Conservation (phyloP, 331 rosid genomes). For the Phaseolus coccineus region DNA sequence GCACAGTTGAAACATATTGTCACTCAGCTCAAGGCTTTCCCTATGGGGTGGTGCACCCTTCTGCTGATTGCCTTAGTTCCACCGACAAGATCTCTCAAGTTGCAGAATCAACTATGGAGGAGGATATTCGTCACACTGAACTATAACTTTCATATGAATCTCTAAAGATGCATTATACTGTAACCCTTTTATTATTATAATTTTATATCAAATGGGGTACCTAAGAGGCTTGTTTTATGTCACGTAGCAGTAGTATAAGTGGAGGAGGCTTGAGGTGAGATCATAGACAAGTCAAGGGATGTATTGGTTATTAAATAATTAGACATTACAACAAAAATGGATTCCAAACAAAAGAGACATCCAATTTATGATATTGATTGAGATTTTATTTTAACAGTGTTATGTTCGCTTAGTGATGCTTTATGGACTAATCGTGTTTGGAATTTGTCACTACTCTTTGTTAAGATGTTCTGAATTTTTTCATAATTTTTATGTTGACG, state of each 20-base stretch:
- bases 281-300: conserved; percentile 46
- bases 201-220: conserved; percentile 44
- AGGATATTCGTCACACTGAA: conserved; percentile 69
- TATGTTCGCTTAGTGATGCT: conserved; percentile 24
- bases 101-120: conserved; percentile 44
- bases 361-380: conserved; percentile 37
- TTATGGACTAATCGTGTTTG: neutral
- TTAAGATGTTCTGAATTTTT: neutral
- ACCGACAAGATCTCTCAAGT: conserved; percentile 54
- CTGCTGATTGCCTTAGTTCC: conserved; percentile 89
- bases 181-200: conserved; percentile 47
- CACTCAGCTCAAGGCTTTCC: conserved; percentile 93
- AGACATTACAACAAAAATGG: conserved; percentile 34
- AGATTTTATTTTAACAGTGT: conserved; percentile 35
- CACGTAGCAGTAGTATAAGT: conserved; percentile 44
- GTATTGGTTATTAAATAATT: conserved; percentile 26
- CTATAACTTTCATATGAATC: conserved; percentile 50
- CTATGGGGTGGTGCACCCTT: conserved; percentile 82
- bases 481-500: neutral
- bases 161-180: conserved; percentile 43
- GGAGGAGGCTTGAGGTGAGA: conserved; percentile 60
- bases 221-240: conserved; percentile 31
- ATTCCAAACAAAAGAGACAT: conserved; percentile 9
- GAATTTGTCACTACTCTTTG: neutral
- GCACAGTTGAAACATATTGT: conserved; percentile 89